Base-by-base conservation (phyloP, 176 grass and related monocot species). In the barley (Hordeum vulgare) region DNA sequence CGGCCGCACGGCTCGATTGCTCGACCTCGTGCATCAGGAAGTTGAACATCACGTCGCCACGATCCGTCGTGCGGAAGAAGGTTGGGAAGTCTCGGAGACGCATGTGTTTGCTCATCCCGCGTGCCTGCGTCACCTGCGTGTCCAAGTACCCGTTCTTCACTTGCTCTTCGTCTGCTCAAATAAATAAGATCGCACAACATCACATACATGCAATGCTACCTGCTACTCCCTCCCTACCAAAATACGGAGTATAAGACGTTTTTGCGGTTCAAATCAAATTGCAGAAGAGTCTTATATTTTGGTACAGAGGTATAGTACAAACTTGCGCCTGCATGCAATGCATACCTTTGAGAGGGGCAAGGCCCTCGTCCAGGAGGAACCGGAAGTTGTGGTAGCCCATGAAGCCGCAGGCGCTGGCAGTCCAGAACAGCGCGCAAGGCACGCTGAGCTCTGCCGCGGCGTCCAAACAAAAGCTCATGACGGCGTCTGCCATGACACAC, bases 391-490 rank as follows among this genome's bases (percentile, higher is more conserved):
- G 90, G 71, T 49, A 85, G 58, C 86, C 90, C 85, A 85, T 91
- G 86, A 42, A 91, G 21, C 51, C 51, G 36, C 65, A 85, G 7
- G 73, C 82, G 11, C 86, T 88, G 53, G 87, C 87, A 0, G 82
- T 89, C 87, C 82, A 89, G 82, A 85, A 85, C 27, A 85, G 9
- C n/a, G n/a, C 67, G 36, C 73, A 80, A 2, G 90, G 83, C 29
- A 88, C 77, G 51, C 74, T 79, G 28, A 75, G 0, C 49, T 85
- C 75, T 26, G 12, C 18, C 1, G 79, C 90, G 18, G 86, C 90
- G 69, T 91, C 86, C 17, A 88, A 11, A 18, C 12, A 14, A 25
- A 91, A 91, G 37, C 68, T 79, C 90, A 85, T 91, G 13, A 91
- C 6, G 58, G 1, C 27, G 40, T 91, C 86, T 0, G 60, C 67